These are phyloP conservation scores for Alternaria sp. DNA, from an alignment of 2,329 filamentous ascomycete species.

Conservation along the genomic window DNA sequence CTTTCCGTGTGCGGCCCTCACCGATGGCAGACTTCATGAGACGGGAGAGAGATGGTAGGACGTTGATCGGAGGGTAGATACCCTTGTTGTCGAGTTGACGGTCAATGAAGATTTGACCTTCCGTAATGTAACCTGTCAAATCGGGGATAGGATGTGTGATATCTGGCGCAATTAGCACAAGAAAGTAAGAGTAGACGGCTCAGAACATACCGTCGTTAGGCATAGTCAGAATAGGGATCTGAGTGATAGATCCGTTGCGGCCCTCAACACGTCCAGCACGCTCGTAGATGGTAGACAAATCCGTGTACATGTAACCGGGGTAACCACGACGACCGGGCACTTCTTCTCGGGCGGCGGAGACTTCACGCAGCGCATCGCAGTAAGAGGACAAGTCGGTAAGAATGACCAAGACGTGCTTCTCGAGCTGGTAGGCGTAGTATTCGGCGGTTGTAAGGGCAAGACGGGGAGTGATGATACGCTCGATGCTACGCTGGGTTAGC, in stretches of 20 bases:
- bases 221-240: slow-evolving; percentile 99
- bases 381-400: slow-evolving; percentile 97
- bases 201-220: slow-evolving; percentile 81
- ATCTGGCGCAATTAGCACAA: slow-evolving; percentile 60
- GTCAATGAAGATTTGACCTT: slow-evolving; percentile 98
- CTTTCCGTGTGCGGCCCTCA: slow-evolving; percentile 93
- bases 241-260: slow-evolving; percentile 97
- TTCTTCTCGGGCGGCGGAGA: slow-evolving; percentile 97
- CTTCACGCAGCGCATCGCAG: slow-evolving; percentile 98
- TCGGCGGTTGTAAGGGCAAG: slow-evolving; percentile 97
- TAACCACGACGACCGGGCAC: slow-evolving; percentile 99
- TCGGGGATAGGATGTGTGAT: slow-evolving; percentile 99
- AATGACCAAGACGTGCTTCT: slow-evolving; percentile 99
- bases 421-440: slow-evolving; percentile 99
- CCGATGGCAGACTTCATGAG: slow-evolving; percentile 99
- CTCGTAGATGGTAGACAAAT: slow-evolving; percentile 99
- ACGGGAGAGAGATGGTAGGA: slow-evolving; percentile 95
- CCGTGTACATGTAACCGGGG: slow-evolving; percentile 99
- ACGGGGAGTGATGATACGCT: slow-evolving; percentile 99
- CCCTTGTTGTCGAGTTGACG: slow-evolving; percentile 94
- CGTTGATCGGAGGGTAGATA: slow-evolving; percentile 98
- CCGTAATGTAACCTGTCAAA: slow-evolving; percentile 98
- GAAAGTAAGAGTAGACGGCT: too few species aligned
- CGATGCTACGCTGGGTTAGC: slow-evolving; percentile 70
- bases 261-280: slow-evolving; percentile 96